Base-by-base conservation (phyloP, 1,284 basidiomycete genomes). In the Boletus semigastroideus region DNA sequence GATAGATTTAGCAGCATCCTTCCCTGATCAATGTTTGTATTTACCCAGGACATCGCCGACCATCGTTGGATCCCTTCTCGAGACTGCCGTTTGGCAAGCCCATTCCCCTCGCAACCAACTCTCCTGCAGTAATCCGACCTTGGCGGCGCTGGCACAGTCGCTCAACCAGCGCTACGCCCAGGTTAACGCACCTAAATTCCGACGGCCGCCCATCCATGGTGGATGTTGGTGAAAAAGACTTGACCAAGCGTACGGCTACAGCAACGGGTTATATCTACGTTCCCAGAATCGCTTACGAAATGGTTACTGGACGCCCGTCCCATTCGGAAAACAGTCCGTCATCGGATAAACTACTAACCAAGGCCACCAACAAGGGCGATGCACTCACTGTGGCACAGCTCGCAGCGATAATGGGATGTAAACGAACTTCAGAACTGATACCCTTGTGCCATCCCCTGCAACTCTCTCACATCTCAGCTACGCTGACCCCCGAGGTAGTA, bases 331-430 rank as follows among this genome's bases (percentile, higher is more conserved):
- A 66, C 42, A 10, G 45, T 6, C 33, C 33, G 10, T 41, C 60
- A 46, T 52, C 68, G 46, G 60, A 72, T 45, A 66, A 71, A 52
- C 73, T 73, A 30, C 70, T 72, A 47, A 70, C 65, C 12, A 86
- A 87, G 66, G 74, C 76, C 8, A 73, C 74, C 40, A 71, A 75
- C 33, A 92, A 94, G 70, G 85, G 92, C 46, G 80, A 94, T 69
- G 81, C 84, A n/a, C 71, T 93, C 44, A 82, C 83, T 12, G 81
- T 91, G 17, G 87, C 90, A 16, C 87, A 92, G 61, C 74, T 94
- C 22, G 92, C 92, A 2, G 93, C 84, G 13, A 90, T 94, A 66
- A 92, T 93, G 86, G 92, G 79, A 9, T 83, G 87, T 54, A 95
- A 95, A 68, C 82, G 82, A 52, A 94, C 92, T 1, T 76, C 87